Percentiles rank a stretch among this genome's conserved stretches.
phyloP scores from a whole-genome alignment of 2,329 filamentous ascomycete genomes.

The Fusarium coffeatum region DNA sequence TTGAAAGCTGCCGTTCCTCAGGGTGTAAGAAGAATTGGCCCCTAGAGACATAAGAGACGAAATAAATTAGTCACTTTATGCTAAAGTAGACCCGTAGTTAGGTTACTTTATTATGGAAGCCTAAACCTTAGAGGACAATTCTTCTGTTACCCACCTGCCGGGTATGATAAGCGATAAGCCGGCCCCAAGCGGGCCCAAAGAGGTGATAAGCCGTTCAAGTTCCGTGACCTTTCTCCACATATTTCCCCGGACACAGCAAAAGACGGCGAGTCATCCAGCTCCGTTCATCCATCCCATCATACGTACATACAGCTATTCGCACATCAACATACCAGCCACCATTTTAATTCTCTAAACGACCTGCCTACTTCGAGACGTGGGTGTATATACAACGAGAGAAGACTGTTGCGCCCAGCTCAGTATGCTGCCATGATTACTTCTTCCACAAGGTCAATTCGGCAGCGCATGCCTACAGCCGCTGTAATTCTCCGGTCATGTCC shows the following conservation, averaged over 20 bases:
- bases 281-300: not conserved
- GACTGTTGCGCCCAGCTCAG: not conserved
- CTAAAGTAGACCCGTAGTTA: no score
- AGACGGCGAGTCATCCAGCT: slow-evolving; percentile 31
- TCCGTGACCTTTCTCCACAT: slow-evolving; percentile 11
- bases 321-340: slow-evolving; percentile 2
- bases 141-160: no score
- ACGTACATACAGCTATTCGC: not conserved
- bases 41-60: no score
- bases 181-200: slow-evolving; percentile 25
- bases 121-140: no score
- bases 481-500: slow-evolving; percentile 14
- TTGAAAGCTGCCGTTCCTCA: slow-evolving; percentile 12
- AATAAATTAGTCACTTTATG: no score
- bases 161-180: slow-evolving; percentile 38
- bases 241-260: slow-evolving; percentile 22
- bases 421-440: slow-evolving; percentile 44
- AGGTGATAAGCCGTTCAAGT: slow-evolving; percentile 11
- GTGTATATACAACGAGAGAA: not conserved
- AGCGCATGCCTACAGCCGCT: slow-evolving; percentile 30
- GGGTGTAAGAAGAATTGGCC: no score
- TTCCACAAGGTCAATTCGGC: slow-evolving; percentile 40
- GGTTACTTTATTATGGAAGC: no score
- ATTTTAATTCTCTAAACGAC: not conserved
- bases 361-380: not conserved